These are phyloP conservation scores for Dacryopinax primogenitus DNA, from an alignment of 768 basidiomycete species.

Conservation along the genomic window DNA sequence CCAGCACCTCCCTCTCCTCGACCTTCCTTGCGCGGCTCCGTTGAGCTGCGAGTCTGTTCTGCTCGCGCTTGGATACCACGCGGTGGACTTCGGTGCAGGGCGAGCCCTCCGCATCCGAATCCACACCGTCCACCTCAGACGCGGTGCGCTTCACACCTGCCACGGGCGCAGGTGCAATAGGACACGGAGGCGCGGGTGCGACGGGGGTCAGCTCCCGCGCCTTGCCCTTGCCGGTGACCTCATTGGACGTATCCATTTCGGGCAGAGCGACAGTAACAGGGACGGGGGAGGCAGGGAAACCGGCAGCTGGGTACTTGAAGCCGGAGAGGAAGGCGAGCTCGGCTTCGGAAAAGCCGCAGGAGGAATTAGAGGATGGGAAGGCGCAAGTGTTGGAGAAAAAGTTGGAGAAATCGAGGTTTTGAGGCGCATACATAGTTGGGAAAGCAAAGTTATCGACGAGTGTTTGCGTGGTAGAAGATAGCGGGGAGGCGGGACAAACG, in stretches of 20 bases:
- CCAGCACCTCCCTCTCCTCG: neutral
- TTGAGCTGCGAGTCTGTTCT: neutral
- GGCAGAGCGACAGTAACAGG: neutral
- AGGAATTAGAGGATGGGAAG: neutral
- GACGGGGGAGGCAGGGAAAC: neutral
- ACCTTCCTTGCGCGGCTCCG: neutral
- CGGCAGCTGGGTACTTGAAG: neutral
- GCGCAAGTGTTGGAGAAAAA: neutral
- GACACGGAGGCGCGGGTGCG: neutral
- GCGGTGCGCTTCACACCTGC: neutral
- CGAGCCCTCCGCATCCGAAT: neutral
- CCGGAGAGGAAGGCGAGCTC: neutral
- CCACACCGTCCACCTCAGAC: neutral
- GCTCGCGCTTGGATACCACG: neutral
- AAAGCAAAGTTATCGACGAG: conserved; percentile 6
- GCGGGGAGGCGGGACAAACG: neutral
- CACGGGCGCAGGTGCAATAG: neutral
- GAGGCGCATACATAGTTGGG: neutral
- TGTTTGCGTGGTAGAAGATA: neutral
- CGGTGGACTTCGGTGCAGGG: neutral
- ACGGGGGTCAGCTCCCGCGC: neutral
- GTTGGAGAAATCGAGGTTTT: neutral
- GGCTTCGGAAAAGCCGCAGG: neutral
- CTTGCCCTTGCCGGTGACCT: neutral
- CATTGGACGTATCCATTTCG: neutral